Percentiles rank a stretch among this genome's conserved stretches.
These are phyloP conservation scores for Rhipidocladum racemiflorum DNA, from an alignment of 176 grass and related monocot genomes.

Conservation along the genomic window DNA sequence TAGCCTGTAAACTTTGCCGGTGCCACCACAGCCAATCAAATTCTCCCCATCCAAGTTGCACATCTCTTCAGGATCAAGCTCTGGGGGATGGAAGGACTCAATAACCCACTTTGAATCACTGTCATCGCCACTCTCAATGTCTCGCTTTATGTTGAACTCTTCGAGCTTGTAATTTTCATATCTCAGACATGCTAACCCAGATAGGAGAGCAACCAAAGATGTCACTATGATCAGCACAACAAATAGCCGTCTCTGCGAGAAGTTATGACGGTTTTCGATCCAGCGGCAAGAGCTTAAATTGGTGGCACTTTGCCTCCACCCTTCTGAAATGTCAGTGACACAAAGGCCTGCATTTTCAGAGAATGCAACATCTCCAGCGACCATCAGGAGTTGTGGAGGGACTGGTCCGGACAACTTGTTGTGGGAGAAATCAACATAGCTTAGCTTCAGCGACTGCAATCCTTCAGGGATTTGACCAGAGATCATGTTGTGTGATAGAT, in stretches of 20 bases:
- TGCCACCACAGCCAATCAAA: constrained; percentile 64
- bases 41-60: constrained; percentile 51
- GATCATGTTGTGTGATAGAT: constrained; percentile 80
- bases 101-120: constrained; percentile 57
- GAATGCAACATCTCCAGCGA: constrained; percentile 75
- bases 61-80: constrained; percentile 54
- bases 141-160: constrained; percentile 41
- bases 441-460: constrained; percentile 66
- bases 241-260: constrained; percentile 37
- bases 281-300: constrained; percentile 56
- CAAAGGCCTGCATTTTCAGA: constrained; percentile 68
- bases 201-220: constrained; percentile 53
- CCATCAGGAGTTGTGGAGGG: constrained; percentile 58
- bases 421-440: constrained; percentile 71
- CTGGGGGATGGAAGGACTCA: constrained; percentile 56
- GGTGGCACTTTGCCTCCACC: constrained; percentile 31
- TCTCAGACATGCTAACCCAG: constrained; percentile 51
- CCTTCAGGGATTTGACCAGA: constrained; percentile 65
- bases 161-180: constrained; percentile 79
- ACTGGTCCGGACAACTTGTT: constrained; percentile 86
- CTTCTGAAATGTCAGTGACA: constrained; percentile 39
- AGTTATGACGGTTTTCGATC: constrained; percentile 32
- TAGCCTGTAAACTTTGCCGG: constrained; percentile 59
- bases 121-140: constrained; percentile 36
- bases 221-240: constrained; percentile 43